Evolutionary conservation across 2,329 filamentous ascomycete species (phyloP).

Genomic region (Colletotrichum noveboracense): DNA sequence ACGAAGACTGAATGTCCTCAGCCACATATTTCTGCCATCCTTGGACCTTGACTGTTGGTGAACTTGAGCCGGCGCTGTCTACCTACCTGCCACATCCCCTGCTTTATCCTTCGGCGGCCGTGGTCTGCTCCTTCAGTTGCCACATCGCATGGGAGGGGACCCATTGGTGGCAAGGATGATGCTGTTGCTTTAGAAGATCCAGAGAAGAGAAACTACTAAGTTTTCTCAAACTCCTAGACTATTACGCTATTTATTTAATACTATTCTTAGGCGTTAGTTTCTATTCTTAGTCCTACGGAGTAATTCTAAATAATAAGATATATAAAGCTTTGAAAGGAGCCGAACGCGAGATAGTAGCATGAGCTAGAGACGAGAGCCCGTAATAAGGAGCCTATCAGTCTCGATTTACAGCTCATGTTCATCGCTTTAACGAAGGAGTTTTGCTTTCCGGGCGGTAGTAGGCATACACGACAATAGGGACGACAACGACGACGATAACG

Average conservation of each 20-base stretch:
- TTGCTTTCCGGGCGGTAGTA: too few species aligned
- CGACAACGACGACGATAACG: too few species aligned
- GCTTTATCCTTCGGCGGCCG: too few species aligned
- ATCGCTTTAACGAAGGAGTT: too few species aligned
- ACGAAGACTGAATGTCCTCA: constrained; percentile 12
- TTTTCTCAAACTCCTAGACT: accelerated
- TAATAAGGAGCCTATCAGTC: accelerated
- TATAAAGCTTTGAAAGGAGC: accelerated
- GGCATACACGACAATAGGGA: too few species aligned
- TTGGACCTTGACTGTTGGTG: too few species aligned
- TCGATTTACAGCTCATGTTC: accelerated
- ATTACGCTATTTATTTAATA: accelerated
- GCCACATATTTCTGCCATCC: neutral
- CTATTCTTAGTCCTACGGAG: too few species aligned
- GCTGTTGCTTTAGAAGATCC: neutral
- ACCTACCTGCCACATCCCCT: too few species aligned
- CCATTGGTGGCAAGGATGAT: neutral
- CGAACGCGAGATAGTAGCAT: accelerated
- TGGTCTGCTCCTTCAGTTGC: too few species aligned
- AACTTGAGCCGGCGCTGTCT: accelerated
- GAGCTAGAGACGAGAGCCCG: accelerated
- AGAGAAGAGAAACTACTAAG: accelerated
- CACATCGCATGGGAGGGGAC: too few species aligned
- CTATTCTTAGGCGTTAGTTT: accelerated
- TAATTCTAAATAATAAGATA: accelerated